A percentile compares a stretch with the other conserved stretches of the same genome.
phyloP scores from a whole-genome alignment of 2,329 filamentous ascomycete genomes.

The Paraconiothyrium brasiliense region DNA sequence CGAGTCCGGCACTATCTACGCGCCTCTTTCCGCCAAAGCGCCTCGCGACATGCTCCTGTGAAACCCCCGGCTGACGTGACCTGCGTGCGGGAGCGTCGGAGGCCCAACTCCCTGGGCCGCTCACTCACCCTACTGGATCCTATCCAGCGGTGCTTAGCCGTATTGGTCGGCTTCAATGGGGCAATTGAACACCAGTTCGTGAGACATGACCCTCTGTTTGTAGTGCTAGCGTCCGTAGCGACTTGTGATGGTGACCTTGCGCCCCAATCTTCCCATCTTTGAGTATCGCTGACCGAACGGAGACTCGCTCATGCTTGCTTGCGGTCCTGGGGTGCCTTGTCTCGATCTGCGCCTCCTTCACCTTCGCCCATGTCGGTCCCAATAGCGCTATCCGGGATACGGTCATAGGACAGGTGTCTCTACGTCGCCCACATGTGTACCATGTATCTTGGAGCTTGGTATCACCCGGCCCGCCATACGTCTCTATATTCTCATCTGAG shows the following conservation, averaged over 20 bases:
- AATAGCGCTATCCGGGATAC: conserved; percentile 15
- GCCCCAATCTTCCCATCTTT: background rate
- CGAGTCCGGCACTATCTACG: conserved; percentile 33
- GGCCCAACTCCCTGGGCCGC: conserved; percentile 22
- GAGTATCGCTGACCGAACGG: conserved; percentile 7
- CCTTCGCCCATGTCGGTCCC: conserved; percentile 13
- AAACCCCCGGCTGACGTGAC: conserved; percentile 39
- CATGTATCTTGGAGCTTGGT: background rate
- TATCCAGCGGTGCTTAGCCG: conserved; percentile 8
- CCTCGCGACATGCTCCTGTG: conserved; percentile 32
- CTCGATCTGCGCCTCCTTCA: conserved; percentile 23
- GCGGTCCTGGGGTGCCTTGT: conserved; percentile 4
- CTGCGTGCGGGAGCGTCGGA: conserved; percentile 32
- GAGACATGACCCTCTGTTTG: conserved; percentile 11
- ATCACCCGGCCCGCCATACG: conserved; percentile 2
- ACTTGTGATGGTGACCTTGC: background rate
- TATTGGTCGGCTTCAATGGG: conserved; percentile 6
- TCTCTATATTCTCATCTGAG: background rate
- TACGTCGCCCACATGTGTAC: background rate
- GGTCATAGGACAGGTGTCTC: conserved; percentile 9
- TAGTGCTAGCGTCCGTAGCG: conserved; percentile 4
- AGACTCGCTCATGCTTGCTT: conserved; percentile 8
- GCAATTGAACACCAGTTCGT: conserved; percentile 16
- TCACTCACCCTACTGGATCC: conserved; percentile 11
- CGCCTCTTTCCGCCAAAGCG: conserved; percentile 23